phyloP scores from a whole-genome alignment of 169 alveolate species.

The Cryptosporidium viatorum region DNA sequence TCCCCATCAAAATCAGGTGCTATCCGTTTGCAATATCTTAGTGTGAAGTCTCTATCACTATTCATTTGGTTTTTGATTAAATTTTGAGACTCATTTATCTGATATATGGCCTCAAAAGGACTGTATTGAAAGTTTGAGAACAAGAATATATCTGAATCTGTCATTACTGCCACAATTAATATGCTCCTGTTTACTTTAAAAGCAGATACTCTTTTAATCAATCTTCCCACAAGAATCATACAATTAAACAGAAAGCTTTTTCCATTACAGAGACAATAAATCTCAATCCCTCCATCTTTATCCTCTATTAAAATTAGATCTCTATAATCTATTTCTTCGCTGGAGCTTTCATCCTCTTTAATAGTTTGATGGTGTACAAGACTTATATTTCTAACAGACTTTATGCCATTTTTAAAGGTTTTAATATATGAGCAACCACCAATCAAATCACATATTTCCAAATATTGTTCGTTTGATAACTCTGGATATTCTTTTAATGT shows the following conservation, averaged over 20 bases:
- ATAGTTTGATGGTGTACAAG: background rate
- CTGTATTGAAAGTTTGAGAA: conserved; percentile 17
- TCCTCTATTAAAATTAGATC: conserved; percentile 32
- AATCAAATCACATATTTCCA: conserved; percentile 4
- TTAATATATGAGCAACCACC: background rate
- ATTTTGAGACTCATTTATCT: background rate
- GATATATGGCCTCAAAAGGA: conserved; percentile 7
- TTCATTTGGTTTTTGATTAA: background rate
- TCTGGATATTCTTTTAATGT: conserved; percentile 9
- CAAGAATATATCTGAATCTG: conserved; percentile 19
- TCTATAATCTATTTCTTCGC: background rate
- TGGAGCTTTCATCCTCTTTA: background rate
- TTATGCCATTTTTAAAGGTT: conserved; percentile 2
- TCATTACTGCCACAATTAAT: conserved; percentile 36
- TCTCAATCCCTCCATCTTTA: conserved; percentile 18
- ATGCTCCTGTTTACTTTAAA: background rate
- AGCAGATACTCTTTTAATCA: conserved; percentile 1
- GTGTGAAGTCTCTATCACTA: background rate
- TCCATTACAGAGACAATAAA: background rate
- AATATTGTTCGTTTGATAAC: background rate
- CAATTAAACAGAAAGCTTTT: conserved; percentile 6
- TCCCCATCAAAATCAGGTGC: conserved; percentile 17
- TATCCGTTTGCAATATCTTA: conserved; percentile 10
- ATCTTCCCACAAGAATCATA: background rate
- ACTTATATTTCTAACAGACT: conserved; percentile 13